These are phyloP conservation scores for Annulohypoxylon stygium DNA, from an alignment of 495 filamentous ascomycete genomes.

Conservation along the genomic window DNA sequence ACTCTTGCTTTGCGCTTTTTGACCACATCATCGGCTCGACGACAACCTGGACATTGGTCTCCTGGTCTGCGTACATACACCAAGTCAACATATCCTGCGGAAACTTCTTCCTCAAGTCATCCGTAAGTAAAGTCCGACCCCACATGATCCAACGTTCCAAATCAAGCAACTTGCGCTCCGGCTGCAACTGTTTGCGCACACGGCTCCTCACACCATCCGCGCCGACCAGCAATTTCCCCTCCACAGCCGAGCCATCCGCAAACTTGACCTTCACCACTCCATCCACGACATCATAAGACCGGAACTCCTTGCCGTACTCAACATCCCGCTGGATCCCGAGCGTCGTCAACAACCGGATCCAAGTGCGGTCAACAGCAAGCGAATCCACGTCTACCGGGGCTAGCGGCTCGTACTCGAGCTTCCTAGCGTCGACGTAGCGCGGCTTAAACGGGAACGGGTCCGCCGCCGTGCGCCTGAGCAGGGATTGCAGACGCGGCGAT, in stretches of 20 bases:
- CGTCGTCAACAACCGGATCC: constrained; percentile 42
- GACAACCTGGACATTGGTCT: constrained; percentile 52
- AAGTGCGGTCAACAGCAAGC: constrained; percentile 43
- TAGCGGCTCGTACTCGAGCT: constrained; percentile 37
- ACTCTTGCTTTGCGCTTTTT: constrained; percentile 54
- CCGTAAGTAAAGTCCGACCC: constrained; percentile 56
- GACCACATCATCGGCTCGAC: constrained; percentile 51
- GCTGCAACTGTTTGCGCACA: constrained; percentile 59
- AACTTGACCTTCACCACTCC: constrained; percentile 56
- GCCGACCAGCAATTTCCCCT: constrained; percentile 59
- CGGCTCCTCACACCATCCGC: constrained; percentile 60
- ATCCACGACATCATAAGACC: constrained; percentile 50
- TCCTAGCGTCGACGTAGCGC: constrained; percentile 41
- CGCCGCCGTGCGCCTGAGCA: constrained; percentile 39
- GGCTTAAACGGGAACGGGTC: constrained; percentile 38
- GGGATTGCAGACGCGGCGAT: constrained; percentile 30
- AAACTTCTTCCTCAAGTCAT: constrained; percentile 47
- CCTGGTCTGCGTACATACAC: constrained; percentile 51
- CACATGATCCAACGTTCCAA: constrained; percentile 60
- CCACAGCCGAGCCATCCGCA: constrained; percentile 53
- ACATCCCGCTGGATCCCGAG: constrained; percentile 54
- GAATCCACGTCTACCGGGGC: constrained; percentile 18
- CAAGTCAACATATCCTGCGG: constrained; percentile 45
- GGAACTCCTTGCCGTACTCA: constrained; percentile 59
- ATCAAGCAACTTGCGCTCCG: constrained; percentile 57